A percentile compares a stretch with the other conserved stretches of the same genome.
Evolutionary conservation across 345 rosid genomes (phyloP).

Genomic region (Euclidium syriacum): DNA sequence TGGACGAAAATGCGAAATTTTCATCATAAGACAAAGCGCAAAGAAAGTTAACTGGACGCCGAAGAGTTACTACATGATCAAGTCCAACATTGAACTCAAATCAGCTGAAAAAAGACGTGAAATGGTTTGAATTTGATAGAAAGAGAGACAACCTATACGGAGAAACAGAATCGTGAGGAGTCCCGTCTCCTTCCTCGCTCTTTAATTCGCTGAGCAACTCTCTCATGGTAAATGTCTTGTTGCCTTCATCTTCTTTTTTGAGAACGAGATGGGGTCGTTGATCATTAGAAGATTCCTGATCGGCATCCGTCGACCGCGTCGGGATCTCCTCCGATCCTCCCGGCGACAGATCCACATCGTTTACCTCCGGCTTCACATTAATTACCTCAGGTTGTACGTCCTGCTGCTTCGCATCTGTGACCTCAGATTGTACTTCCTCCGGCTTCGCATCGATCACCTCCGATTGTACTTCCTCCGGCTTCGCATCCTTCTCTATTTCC

Average conservation of each 20-base stretch:
- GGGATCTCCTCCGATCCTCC: slow-evolving; percentile 33
- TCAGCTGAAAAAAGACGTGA: not conserved
- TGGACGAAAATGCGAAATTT: not conserved
- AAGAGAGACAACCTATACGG: slow-evolving; percentile 52
- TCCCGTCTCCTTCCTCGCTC: slow-evolving; percentile 59
- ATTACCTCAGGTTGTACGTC: not conserved
- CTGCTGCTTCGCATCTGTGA: slow-evolving; percentile 34
- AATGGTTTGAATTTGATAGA: not conserved
- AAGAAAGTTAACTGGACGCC: not conserved
- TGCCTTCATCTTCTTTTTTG: slow-evolving; percentile 55
- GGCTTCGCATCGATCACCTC: not conserved
- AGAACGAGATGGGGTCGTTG: slow-evolving; percentile 29
- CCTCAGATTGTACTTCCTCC: slow-evolving; percentile 1
- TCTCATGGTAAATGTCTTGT: slow-evolving; percentile 81
- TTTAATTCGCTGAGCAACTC: slow-evolving; percentile 74
- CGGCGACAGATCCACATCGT: slow-evolving; percentile 39
- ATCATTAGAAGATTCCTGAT: slow-evolving; percentile 21
- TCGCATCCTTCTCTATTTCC: slow-evolving; percentile 26
- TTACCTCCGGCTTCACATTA: not conserved
- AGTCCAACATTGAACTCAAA: not conserved
- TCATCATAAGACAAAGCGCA: not conserved
- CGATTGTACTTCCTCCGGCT: slow-evolving; percentile 18
- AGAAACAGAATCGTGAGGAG: slow-evolving; percentile 36
- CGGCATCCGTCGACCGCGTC: slow-evolving; percentile 30
- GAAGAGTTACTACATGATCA: slow-evolving; percentile 3